These are phyloP conservation scores for Russula sp. DNA, from an alignment of 768 basidiomycete species.

Conservation along the genomic window DNA sequence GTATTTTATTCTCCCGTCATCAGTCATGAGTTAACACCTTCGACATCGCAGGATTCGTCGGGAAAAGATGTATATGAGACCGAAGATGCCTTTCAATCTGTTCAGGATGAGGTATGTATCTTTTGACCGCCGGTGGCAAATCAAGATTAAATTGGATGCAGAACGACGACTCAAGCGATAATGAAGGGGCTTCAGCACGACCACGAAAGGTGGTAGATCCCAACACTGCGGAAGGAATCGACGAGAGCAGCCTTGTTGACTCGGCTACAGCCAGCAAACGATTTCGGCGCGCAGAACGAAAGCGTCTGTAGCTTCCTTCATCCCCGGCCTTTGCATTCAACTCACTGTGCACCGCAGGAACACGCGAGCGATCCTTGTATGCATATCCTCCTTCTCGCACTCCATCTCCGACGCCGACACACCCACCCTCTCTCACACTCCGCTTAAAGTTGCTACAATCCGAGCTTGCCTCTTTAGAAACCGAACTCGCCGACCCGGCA, in stretches of 20 bases:
- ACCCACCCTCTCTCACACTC: constrained; percentile 35
- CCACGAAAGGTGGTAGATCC: constrained; percentile 42
- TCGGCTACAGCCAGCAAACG: constrained; percentile 64
- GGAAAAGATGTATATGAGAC: constrained; percentile 93
- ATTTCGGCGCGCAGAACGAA: constrained; percentile 71
- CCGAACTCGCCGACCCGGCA: constrained; percentile 76
- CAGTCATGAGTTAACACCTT: background rate
- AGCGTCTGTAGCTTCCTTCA: constrained; percentile 36
- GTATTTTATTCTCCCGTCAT: constrained; percentile 32
- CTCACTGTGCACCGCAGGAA: constrained; percentile 41
- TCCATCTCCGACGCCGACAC: constrained; percentile 45
- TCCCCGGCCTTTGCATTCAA: background rate
- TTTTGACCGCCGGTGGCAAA: background rate
- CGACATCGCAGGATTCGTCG: constrained; percentile 61
- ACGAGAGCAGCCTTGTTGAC: constrained; percentile 59
- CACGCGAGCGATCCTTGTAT: constrained; percentile 54
- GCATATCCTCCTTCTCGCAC: constrained; percentile 67
- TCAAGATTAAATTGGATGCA: constrained; percentile 9
- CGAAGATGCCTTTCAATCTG: constrained; percentile 64
- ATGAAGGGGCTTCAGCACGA: constrained; percentile 51
- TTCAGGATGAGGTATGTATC: constrained; percentile 51
- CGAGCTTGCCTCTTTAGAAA: constrained; percentile 78
- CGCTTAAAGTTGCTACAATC: constrained; percentile 61
- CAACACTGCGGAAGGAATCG: constrained; percentile 61
- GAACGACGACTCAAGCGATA: constrained; percentile 67